Conservation (phyloP, 1,139 yeast species). For the Hemisphaericaspora subhashii region DNA sequence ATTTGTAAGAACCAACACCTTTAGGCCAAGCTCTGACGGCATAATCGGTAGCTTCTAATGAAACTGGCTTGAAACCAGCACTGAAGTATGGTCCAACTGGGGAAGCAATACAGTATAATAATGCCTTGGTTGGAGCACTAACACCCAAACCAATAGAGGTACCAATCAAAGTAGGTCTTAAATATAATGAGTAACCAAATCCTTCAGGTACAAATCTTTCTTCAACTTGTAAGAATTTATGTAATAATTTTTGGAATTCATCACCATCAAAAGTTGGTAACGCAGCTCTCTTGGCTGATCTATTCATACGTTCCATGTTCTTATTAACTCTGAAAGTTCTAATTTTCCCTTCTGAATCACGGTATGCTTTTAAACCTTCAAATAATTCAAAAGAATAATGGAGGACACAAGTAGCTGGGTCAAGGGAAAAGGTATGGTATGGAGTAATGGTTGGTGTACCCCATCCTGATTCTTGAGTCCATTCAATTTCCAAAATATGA, state of each 20-base stretch:
- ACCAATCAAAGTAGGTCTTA: constrained; percentile 94
- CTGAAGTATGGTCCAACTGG: constrained; percentile 95
- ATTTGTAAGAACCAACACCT: constrained; percentile 92
- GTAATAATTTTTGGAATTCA: constrained; percentile 71
- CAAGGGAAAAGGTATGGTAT: constrained; percentile 70
- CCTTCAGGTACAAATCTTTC: constrained; percentile 77
- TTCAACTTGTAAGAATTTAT: constrained; percentile 72
- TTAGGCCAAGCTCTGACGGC: constrained; percentile 99
- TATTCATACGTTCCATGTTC: constrained; percentile 90
- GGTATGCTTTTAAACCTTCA: constrained; percentile 96
- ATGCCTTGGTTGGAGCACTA: constrained; percentile 73
- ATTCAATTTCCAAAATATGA: constrained; percentile 87
- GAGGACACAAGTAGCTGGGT: constrained; percentile 86
- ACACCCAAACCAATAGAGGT: constrained; percentile 88
- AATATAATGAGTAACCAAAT: constrained; percentile 84
- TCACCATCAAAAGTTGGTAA: constrained; percentile 82
- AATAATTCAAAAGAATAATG: constrained; percentile 95
- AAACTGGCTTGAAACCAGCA: constrained; percentile 92
- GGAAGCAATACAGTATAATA: constrained; percentile 81
- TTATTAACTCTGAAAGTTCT: constrained; percentile 87
- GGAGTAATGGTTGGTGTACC: constrained; percentile 81
- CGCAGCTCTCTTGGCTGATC: constrained; percentile 82
- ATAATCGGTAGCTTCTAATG: constrained; percentile 88
- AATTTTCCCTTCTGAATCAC: constrained; percentile 63
- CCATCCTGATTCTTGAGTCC: constrained; percentile 84